These are phyloP conservation scores for Rhynchospora breviuscula DNA, from an alignment of 176 grass and related monocot genomes.

Conservation along the genomic window DNA sequence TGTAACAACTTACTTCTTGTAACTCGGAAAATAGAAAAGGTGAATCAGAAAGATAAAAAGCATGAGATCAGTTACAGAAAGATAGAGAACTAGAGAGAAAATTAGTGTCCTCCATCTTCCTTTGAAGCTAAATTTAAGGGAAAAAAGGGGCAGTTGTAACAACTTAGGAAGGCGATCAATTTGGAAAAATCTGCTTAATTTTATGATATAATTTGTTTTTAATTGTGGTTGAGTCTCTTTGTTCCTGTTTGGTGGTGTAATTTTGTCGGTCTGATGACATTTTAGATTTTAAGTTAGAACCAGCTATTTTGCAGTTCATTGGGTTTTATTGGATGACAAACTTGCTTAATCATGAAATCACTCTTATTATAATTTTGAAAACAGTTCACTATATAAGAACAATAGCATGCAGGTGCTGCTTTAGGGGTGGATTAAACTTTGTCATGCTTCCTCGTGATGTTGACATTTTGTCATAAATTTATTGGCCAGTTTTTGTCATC, in stretches of 20 bases:
- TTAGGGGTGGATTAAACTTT: neutral
- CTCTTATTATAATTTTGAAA: neutral
- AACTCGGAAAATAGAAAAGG: too few species aligned
- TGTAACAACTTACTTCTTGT: too few species aligned
- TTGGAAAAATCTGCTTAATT: neutral
- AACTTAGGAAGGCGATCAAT: neutral
- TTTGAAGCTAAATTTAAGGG: neutral
- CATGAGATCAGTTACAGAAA: neutral
- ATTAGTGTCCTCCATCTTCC: neutral
- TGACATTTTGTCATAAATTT: neutral
- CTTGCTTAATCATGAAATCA: neutral
- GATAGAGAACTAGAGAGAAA: neutral
- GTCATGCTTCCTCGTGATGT: neutral
- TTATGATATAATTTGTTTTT: neutral
- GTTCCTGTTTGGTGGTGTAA: neutral
- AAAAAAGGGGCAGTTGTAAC: neutral
- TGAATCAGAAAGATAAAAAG: neutral
- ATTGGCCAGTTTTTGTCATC: neutral
- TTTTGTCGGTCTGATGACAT: neutral
- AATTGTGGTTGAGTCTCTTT: neutral
- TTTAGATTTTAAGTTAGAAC: neutral
- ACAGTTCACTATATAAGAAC: neutral
- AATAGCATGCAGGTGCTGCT: neutral
- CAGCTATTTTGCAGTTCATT: neutral
- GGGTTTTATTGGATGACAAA: neutral